phyloP scores from a whole-genome alignment of 768 basidiomycete genomes.

The Suillus tomentosus region DNA sequence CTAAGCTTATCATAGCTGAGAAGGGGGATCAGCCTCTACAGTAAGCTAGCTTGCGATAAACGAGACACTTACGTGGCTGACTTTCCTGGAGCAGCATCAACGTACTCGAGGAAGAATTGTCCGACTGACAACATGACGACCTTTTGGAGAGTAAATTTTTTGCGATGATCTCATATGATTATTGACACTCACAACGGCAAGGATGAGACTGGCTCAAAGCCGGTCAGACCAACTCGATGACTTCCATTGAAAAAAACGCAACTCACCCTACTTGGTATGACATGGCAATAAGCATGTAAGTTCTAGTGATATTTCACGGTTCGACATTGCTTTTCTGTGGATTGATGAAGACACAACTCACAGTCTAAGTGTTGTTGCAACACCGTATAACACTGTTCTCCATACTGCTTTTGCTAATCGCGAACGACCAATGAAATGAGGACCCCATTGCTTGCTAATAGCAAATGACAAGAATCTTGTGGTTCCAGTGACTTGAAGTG shows the following conservation, averaged over 20 bases:
- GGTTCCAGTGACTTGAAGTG: constrained; percentile 9
- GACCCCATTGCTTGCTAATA: constrained; percentile 50
- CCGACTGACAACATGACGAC: constrained; percentile 56
- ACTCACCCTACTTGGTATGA: constrained; percentile 70
- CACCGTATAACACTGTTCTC: constrained; percentile 56
- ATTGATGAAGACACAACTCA: constrained; percentile 35
- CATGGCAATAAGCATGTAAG: constrained; percentile 77
- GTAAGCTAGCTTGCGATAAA: background rate
- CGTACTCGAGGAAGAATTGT: constrained; percentile 55
- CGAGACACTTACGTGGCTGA: background rate
- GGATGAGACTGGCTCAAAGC: constrained; percentile 6
- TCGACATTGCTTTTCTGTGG: background rate
- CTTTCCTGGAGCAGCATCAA: constrained; percentile 17
- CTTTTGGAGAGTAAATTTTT: constrained; percentile 32
- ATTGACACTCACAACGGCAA: constrained; percentile 4
- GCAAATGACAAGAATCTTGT: constrained; percentile 52
- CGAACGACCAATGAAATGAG: constrained; percentile 42
- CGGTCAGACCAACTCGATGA: background rate
- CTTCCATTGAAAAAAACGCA: background rate
- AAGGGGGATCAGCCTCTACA: background rate
- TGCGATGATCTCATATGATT: background rate
- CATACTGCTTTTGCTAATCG: constrained; percentile 51
- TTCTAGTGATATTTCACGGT: constrained; percentile 35
- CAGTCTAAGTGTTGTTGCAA: constrained; percentile 63
- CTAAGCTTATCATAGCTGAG: constrained; percentile 20